Evolutionary conservation across 768 basidiomycete species (phyloP), one percentile per base, ranked within the genome.

Genomic region (Tremella mesenterica): DNA sequence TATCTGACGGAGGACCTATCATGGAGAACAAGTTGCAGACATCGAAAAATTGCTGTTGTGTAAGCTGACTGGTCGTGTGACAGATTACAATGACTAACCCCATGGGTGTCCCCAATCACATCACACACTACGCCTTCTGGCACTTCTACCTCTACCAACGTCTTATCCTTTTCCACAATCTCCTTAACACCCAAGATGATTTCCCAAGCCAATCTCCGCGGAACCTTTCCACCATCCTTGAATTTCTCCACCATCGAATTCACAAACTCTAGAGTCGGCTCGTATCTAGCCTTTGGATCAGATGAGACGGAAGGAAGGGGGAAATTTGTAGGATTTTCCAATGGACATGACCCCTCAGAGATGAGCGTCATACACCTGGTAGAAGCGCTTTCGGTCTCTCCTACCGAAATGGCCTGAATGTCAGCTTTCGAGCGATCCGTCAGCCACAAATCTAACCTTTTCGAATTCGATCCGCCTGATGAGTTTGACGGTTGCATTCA

Each of bases 151-250:
- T 85, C 80, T 14, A 92, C 88, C 65, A 99, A 61, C 59, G 83
- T 90, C 55, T 85, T 82, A 65, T 91, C 88, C 62, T 83, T 80
- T 14, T 77, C 76, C 64, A 97, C 84, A 18, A 81, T 77, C 18
- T 81, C 79, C 69, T 86, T 80, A 56, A 88, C 90, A 9, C 87
- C 90, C 14, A 99, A 77, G 21, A 91, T 80, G 61, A 99, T 96
- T 75, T 97, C 90, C 92, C 90, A 96, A 25, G 85, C 90, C 56
- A 90, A 85, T 73, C 92, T 80, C 73, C 84, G 83, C 3, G 89
- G 83, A 44, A 97, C 75, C n/a, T 84, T 79, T 72, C 95, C 95
- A n/a, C 90, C 91, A 39, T 83, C 80, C 76, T 91, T 92, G 76
- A 95, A 97, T 83, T 83, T 88, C 58, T 83, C 77, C 45, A 95